A percentile compares a stretch with the other conserved stretches of the same genome.
phyloP scores from a whole-genome alignment of 1,284 basidiomycete species.

The Leccinum fuscescens region DNA sequence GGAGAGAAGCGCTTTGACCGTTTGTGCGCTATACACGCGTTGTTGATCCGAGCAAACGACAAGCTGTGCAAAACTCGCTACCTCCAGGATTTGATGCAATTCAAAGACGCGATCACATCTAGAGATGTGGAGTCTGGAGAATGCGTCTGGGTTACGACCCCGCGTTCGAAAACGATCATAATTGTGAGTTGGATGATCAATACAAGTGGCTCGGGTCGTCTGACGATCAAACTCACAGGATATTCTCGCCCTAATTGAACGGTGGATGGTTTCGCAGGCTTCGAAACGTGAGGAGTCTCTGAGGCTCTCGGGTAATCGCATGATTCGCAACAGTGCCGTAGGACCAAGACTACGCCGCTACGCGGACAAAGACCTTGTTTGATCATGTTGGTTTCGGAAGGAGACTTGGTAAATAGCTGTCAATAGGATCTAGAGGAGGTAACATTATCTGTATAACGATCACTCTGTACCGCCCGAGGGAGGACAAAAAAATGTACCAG shows the following conservation, averaged over 20 bases:
- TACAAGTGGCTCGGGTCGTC: not conserved
- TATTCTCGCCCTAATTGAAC: constrained; percentile 26
- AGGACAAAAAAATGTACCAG: not conserved
- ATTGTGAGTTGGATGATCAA: constrained; percentile 16
- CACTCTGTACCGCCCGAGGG: not conserved
- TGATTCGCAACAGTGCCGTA: constrained; percentile 15
- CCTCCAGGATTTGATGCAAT: constrained; percentile 14
- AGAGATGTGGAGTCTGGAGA: constrained; percentile 13
- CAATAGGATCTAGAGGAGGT: constrained; percentile 2
- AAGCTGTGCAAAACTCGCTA: constrained; percentile 34
- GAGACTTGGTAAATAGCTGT: constrained; percentile 15
- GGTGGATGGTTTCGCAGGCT: constrained; percentile 23
- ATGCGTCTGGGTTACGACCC: constrained; percentile 22
- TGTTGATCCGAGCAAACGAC: constrained; percentile 30
- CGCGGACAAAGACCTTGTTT: constrained; percentile 8
- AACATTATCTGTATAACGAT: constrained; percentile 4
- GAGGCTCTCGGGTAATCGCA: not conserved
- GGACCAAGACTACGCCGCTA: constrained; percentile 28
- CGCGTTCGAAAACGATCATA: constrained; percentile 17
- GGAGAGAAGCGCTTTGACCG: constrained; percentile 24
- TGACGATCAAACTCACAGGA: constrained; percentile 21
- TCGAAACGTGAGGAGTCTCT: constrained; percentile 19
- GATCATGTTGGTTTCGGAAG: constrained; percentile 14
- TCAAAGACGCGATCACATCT: constrained; percentile 14
- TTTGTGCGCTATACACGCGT: constrained; percentile 31